Base-by-base conservation (phyloP, 805 yeast species). In the Lipomyces sp. region DNA sequence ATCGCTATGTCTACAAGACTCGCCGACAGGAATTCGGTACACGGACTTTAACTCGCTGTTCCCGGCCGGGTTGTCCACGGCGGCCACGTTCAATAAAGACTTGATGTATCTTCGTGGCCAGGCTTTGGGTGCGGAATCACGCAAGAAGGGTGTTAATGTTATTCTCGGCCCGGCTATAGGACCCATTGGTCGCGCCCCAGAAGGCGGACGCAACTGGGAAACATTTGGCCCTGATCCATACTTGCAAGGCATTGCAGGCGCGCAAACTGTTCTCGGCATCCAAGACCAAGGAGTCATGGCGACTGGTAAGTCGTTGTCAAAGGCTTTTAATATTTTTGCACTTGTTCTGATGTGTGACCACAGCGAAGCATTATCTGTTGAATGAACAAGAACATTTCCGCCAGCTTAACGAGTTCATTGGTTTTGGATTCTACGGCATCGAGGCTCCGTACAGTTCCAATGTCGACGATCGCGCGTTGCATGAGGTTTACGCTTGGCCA, bases 131-230 rank as follows among this genome's bases (percentile, higher is more conserved):
- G 68, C 70, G 55, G 85, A 81, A 61, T 75, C 74, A 53, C 73
- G 71, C 55, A 66, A 62, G 2, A 80, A 80, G 61, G 83, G 83
- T 23, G 79, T 77, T 14, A 76, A 80, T 60, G 70, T 79, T 33
- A 70, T 77, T 13, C 67, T 80, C 33, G 84, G 82, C 0, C 86
- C 85, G 1, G 70, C 71, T 2, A 69, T 78, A 35, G 84, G 84
- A 0, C 85, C 85, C 10, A 71, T 81, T 39, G 86, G 85, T 0
- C 68, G 72, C 32, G 76, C 80, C 59, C 84, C 83, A 3, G 76
- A 75, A 36, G 85, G 82, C 21, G 85, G 86, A 4, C 69, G 84
- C 57, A 78, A 76, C 64, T 80, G 84, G 83, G 84, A 81, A 65
- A 74, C 80, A 34, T 80, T 79, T 64, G 81, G 82, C 7, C 68